phyloP scores from a whole-genome alignment of 2,329 filamentous ascomycete species.

The Lachnellula hyalina region DNA sequence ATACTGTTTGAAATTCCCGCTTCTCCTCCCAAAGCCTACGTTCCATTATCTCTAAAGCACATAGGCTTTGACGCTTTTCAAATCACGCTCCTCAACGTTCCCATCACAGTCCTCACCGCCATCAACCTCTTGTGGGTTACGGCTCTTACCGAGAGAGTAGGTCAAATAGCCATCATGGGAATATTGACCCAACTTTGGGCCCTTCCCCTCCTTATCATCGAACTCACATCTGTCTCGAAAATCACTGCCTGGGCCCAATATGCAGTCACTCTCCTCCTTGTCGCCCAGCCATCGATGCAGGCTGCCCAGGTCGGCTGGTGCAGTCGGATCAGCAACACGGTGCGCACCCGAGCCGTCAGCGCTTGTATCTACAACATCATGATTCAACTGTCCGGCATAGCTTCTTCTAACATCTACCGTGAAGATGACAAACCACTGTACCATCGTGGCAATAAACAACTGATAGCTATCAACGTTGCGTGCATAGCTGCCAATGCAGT shows the following conservation, averaged over 20 bases:
- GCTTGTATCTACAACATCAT: constrained; percentile 54
- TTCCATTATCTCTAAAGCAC: constrained; percentile 46
- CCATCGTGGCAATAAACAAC: constrained; percentile 49
- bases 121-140: constrained; percentile 41
- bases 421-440: constrained; percentile 51
- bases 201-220: constrained; percentile 34
- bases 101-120: constrained; percentile 41
- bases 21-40: constrained; percentile 42
- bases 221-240: constrained; percentile 2
- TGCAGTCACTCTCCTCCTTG: constrained; percentile 30
- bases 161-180: constrained; percentile 34
- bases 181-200: constrained; percentile 36
- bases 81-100: constrained; percentile 42
- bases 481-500: constrained; percentile 45
- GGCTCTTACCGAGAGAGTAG: constrained; percentile 38
- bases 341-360: constrained; percentile 57
- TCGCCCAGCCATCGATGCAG: constrained; percentile 28
- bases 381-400: constrained; percentile 37
- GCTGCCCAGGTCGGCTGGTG: constrained; percentile 37
- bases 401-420: constrained; percentile 43
- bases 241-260: constrained; percentile 34
- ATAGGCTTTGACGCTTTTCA: constrained; percentile 35
- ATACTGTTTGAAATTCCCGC: constrained; percentile 46
- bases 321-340: constrained; percentile 54
- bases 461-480: constrained; percentile 44